Evolutionary conservation across 2,329 filamentous ascomycete genomes (phyloP).

Genomic region (Neonectria neomacrospora): DNA sequence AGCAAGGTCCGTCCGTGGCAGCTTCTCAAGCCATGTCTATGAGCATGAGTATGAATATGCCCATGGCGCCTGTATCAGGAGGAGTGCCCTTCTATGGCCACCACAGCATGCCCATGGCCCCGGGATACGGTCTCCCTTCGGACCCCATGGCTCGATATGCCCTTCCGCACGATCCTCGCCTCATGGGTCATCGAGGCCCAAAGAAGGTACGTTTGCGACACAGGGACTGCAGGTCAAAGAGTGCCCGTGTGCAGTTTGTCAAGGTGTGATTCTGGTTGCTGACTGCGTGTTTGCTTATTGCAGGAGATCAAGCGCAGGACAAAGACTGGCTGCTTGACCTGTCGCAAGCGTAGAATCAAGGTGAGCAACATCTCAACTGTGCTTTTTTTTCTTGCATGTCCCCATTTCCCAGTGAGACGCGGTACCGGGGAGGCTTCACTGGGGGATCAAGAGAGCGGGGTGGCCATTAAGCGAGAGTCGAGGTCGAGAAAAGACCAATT

Average conservation of each 20-base stretch:
- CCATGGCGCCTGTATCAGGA: conserved; percentile 43
- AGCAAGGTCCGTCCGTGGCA: conserved; percentile 44
- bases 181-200: conserved; percentile 60
- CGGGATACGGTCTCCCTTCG: conserved; percentile 56
- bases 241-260: conserved; percentile 5
- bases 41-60: conserved; percentile 50
- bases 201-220: conserved; percentile 63
- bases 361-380: conserved; percentile 54
- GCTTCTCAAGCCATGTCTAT: conserved; percentile 52
- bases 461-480: conserved; percentile 28
- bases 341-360: conserved; percentile 71
- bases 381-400: conserved; percentile 22
- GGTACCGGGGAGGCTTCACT: conserved; percentile 26
- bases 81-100: conserved; percentile 58
- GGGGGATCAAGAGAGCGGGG: conserved; percentile 27
- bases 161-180: conserved; percentile 60
- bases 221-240: conserved; percentile 7
- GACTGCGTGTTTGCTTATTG: conserved; percentile 19
- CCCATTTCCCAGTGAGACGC: conserved; percentile 24
- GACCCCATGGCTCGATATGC: conserved; percentile 59
- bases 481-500: conserved; percentile 28
- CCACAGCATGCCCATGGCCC: conserved; percentile 49
- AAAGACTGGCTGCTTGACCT: conserved; percentile 72
- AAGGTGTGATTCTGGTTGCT: conserved; percentile 24
- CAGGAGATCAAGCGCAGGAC: conserved; percentile 73